These are phyloP conservation scores for Aureobasidium mangrovei DNA, from an alignment of 2,329 filamentous ascomycete species.

Conservation along the genomic window DNA sequence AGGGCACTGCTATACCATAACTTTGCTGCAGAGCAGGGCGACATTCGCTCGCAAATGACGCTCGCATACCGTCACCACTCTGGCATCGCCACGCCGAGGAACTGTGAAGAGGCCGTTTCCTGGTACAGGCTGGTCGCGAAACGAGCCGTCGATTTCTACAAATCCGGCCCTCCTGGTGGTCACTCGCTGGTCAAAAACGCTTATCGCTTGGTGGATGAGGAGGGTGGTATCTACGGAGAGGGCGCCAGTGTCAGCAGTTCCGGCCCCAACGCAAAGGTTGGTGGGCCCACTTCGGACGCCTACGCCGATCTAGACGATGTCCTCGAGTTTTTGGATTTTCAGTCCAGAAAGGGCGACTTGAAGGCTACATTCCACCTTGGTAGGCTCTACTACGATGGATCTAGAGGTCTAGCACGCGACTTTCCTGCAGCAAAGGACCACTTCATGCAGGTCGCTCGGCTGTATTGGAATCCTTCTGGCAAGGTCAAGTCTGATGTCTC, in stretches of 20 bases:
- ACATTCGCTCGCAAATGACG: slow-evolving; percentile 87
- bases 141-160: slow-evolving; percentile 80
- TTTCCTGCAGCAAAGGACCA: slow-evolving; percentile 67
- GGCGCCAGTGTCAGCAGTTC: slow-evolving; percentile 86
- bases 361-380: slow-evolving; percentile 81
- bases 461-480: slow-evolving; percentile 72
- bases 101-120: slow-evolving; percentile 73
- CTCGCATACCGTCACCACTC: slow-evolving; percentile 76
- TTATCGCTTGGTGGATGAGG: slow-evolving; percentile 80
- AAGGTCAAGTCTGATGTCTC: slow-evolving; percentile 62
- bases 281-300: slow-evolving; percentile 64
- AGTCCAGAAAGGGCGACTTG: slow-evolving; percentile 82
- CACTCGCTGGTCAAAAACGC: slow-evolving; percentile 67
- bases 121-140: slow-evolving; percentile 93
- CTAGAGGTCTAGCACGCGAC: slow-evolving; percentile 64
- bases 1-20: slow-evolving; percentile 90
- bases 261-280: slow-evolving; percentile 68
- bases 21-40: slow-evolving; percentile 76
- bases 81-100: slow-evolving; percentile 76
- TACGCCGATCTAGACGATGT: slow-evolving; percentile 88
- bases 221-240: slow-evolving; percentile 88
- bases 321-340: slow-evolving; percentile 83
- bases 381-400: slow-evolving; percentile 80
- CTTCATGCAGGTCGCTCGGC: slow-evolving; percentile 68
- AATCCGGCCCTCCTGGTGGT: slow-evolving; percentile 84